Conservation (phyloP, 441 rosid genomes). For the Adansonia madagascariensis region DNA sequence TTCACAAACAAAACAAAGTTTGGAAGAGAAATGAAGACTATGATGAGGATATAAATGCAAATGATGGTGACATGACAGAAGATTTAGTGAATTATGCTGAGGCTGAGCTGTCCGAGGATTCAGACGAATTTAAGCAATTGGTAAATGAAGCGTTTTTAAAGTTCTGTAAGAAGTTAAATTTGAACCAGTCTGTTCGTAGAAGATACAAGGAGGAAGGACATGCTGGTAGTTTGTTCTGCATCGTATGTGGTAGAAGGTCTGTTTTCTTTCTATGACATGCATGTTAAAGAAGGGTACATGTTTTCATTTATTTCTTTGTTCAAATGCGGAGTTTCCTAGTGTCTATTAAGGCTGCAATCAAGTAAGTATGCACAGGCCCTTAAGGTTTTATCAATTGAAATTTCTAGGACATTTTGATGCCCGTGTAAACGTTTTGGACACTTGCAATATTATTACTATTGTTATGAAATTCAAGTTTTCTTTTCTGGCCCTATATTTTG, state of each 20-base stretch:
- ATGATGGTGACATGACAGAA: slow-evolving; percentile 44
- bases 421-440: background rate
- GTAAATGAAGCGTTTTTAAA: slow-evolving; percentile 55
- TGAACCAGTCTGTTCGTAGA: slow-evolving; percentile 46
- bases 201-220: slow-evolving; percentile 68
- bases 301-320: slow-evolving; percentile 32
- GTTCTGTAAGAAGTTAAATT: slow-evolving; percentile 54
- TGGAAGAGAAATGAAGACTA: slow-evolving; percentile 51
- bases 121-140: slow-evolving; percentile 63
- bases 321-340: slow-evolving; percentile 29
- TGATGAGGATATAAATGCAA: slow-evolving; percentile 40
- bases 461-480: slow-evolving; percentile 10
- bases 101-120: slow-evolving; percentile 49
- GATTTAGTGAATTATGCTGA: slow-evolving; percentile 39
- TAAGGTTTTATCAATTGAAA: slow-evolving; percentile 5
- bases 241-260: slow-evolving; percentile 65
- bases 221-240: slow-evolving; percentile 71
- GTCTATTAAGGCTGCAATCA: slow-evolving; percentile 21
- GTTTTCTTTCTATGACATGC: slow-evolving; percentile 41
- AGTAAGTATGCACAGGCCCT: slow-evolving; percentile 5
- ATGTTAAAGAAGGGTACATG: slow-evolving; percentile 27
- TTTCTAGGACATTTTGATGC: slow-evolving; percentile 1
- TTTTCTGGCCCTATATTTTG: slow-evolving; percentile 1
- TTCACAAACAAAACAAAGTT: slow-evolving; percentile 42
- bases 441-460: background rate